Evolutionary conservation across 148 eudicot genomes (phyloP).

Genomic region (Chenopodium berlandieri): DNA sequence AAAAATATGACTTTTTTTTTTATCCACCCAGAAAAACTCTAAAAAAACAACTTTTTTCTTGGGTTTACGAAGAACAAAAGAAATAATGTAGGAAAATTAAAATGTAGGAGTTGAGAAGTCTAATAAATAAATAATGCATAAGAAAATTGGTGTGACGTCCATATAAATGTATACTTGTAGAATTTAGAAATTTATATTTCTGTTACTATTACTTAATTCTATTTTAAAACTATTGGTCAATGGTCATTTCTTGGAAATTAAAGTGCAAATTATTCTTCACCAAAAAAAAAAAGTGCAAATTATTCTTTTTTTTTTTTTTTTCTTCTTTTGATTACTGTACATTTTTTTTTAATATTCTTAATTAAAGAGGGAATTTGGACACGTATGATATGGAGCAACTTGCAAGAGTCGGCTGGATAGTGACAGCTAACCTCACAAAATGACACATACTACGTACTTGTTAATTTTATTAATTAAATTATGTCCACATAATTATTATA

Average conservation of each 20-base stretch:
- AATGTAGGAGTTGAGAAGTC: background rate
- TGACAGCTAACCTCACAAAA: background rate
- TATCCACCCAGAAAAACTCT: background rate
- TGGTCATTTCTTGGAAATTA: background rate
- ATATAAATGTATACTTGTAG: no score
- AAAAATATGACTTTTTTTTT: background rate
- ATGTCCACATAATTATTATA: background rate
- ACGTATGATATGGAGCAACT: background rate
- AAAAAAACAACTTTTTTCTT: no score
- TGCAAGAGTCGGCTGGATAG: constrained; percentile 21
- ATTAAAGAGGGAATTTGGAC: constrained; percentile 5
- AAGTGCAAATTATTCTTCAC: background rate
- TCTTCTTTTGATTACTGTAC: background rate
- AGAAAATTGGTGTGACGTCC: background rate
- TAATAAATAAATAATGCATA: background rate
- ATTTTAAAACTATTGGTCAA: background rate
- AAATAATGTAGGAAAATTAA: background rate
- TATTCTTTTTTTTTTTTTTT: background rate
- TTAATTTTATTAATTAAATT: background rate
- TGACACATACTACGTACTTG: background rate
- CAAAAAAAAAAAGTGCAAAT: no score
- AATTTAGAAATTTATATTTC: background rate
- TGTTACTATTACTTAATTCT: background rate
- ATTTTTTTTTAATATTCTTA: no score
- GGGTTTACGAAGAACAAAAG: background rate